Evolutionary conservation across 371 early-diverging fungal genomes (phyloP), one percentile per base, ranked within the genome.

Genomic region (Circinella umbellata): DNA sequence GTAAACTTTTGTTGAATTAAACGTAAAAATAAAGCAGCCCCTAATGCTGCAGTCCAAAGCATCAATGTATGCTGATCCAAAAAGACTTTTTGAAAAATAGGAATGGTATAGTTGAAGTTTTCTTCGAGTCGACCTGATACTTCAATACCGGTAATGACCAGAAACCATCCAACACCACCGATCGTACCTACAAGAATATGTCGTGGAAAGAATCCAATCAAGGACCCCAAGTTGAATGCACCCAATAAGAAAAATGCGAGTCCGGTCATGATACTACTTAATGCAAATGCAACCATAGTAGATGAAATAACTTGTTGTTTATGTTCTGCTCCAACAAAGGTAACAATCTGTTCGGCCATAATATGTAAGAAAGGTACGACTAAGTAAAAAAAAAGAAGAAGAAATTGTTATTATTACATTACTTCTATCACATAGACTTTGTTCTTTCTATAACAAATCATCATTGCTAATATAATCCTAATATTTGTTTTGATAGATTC

Each of bases 161-260:
- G 77, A 79, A 98, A 98, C 87, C 94, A 93, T 38, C 98, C 98
- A 5, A 96, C 95, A 46, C 97, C 97, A 76, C 94, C 98, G 64
- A 98, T 98, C 70, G 95, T 95, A 15, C 97, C 98, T 15, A 98
- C 95, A 8, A 98, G 84, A 59, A 98, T 96, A 68, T 96, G 97
- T 4, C 98, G 86, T 7, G 98, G 98, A 76, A 98, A 98, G 81
- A 97, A 98, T 46, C 91, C 94, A 20, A 95, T 91, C 55, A 95
- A 69, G 4, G 89, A 87, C 6, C 94, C 95, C 46, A 94, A 81
- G 68, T 91, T 90, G 66, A 96, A 90, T 54, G 87, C 84, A 17
- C 97, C 98, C 4, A 98, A 80, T n/a, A 93, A 67, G 69, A 94
- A 84, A 71, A 98, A 98, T 14, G 90, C 92, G 1, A 92, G 42